Conservation (phyloP, 31 red algal genomes). For the Asparagopsis taxiformis region DNA sequence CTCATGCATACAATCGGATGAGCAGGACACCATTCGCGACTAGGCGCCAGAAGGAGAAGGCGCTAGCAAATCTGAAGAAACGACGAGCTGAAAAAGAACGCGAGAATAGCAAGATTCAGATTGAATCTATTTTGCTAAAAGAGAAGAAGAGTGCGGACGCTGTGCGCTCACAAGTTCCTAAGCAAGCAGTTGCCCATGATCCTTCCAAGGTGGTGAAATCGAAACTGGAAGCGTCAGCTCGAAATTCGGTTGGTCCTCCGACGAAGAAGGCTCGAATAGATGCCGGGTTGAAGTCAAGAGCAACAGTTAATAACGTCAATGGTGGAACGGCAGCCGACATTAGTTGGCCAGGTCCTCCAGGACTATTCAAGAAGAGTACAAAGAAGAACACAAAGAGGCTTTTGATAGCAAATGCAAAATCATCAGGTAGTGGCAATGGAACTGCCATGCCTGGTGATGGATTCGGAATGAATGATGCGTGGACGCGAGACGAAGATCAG, state of each 20-base stretch:
- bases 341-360: not conserved
- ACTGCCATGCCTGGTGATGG: conserved; percentile 19
- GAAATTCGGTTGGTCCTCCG: not conserved
- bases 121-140: not conserved
- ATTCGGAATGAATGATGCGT: conserved; percentile 34
- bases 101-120: conserved; percentile 15
- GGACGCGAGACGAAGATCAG: conserved; percentile 60
- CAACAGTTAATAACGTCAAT: not conserved
- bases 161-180: not conserved
- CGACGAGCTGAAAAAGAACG: conserved; percentile 44
- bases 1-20: conserved; percentile 88
- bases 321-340: not conserved
- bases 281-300: not conserved
- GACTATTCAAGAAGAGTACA: conserved; percentile 46
- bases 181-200: not conserved
- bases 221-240: not conserved
- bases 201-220: not conserved
- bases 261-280: conserved; percentile 3
- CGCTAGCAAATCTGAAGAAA: conserved; percentile 34
- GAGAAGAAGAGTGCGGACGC: not conserved
- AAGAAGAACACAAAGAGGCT: conserved; percentile 39
- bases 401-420: conserved; percentile 15
- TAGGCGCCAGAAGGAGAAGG: conserved; percentile 71
- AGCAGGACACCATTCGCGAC: conserved; percentile 68
- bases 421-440: conserved; percentile 8